Evolutionary conservation across 345 rosid genomes (phyloP).

Genomic region (Cardamine resedifolia): DNA sequence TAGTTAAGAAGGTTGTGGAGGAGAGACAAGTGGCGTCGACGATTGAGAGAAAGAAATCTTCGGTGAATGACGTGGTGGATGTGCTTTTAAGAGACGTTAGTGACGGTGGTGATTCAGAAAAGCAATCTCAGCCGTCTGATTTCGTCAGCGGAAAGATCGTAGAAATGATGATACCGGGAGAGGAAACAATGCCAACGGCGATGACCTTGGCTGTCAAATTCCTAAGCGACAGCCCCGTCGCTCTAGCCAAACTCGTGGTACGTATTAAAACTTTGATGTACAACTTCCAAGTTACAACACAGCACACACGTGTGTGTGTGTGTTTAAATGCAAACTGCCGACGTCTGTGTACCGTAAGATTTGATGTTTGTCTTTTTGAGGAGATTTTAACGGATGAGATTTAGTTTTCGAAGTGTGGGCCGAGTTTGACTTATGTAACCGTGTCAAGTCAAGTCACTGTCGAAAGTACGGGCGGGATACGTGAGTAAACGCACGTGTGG

Average conservation of each 20-base stretch:
- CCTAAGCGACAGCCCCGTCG: slow-evolving; percentile 64
- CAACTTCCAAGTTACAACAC: neutral
- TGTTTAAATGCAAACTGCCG: slow-evolving; percentile 9
- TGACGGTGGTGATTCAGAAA: slow-evolving; percentile 46
- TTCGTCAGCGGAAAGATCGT: slow-evolving; percentile 67
- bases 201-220: slow-evolving; percentile 88
- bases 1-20: slow-evolving; percentile 63
- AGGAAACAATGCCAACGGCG: slow-evolving; percentile 87
- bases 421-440: slow-evolving; percentile 41
- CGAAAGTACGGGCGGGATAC: slow-evolving; percentile 37
- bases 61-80: slow-evolving; percentile 60
- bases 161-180: slow-evolving; percentile 99
- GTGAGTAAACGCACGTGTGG: slow-evolving; percentile 45
- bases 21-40: slow-evolving; percentile 49
- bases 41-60: neutral
- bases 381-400: slow-evolving; percentile 44
- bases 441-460: slow-evolving; percentile 39
- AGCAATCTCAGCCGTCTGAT: slow-evolving; percentile 65
- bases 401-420: slow-evolving; percentile 19
- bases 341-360: slow-evolving; percentile 26
- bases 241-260: slow-evolving; percentile 66
- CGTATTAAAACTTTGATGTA: slow-evolving; percentile 3
- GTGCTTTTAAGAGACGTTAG: slow-evolving; percentile 53
- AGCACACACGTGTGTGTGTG: slow-evolving; percentile 22
- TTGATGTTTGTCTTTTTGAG: neutral